A percentile compares a stretch with the other conserved stretches of the same genome.
phyloP scores from a whole-genome alignment of 2,329 filamentous ascomycete genomes.

The Monilinia fructigena region DNA sequence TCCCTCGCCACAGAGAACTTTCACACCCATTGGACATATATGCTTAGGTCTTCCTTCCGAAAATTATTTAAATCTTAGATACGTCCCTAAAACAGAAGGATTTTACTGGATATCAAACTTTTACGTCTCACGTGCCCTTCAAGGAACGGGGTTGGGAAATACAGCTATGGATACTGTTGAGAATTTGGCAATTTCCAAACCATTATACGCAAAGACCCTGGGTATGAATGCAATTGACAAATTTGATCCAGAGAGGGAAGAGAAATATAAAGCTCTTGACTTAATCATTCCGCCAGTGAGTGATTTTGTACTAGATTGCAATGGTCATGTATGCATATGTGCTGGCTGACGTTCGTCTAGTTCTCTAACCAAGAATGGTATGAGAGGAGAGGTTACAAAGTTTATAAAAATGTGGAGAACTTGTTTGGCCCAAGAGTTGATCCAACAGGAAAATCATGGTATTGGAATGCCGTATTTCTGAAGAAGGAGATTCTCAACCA shows the following conservation, averaged over 20 bases:
- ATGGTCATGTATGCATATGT: background rate
- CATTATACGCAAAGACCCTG: constrained; percentile 31
- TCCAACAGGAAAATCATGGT: constrained; percentile 28
- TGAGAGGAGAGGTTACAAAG: constrained; percentile 33
- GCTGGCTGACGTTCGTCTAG: constrained; percentile 21
- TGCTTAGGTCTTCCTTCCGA: constrained; percentile 28
- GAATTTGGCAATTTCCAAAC: constrained; percentile 28
- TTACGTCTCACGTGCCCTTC: constrained; percentile 35
- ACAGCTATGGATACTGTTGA: constrained; percentile 33
- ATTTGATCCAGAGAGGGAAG: constrained; percentile 23
- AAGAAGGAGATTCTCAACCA: constrained; percentile 27
- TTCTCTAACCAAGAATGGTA: constrained; percentile 36
- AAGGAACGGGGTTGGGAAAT: constrained; percentile 32
- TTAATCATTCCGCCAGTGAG: constrained; percentile 26
- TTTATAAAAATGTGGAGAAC: constrained; percentile 26
- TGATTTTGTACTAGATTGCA: background rate
- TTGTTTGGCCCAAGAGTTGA: constrained; percentile 26
- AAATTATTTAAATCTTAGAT: constrained; percentile 21
- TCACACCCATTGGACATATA: constrained; percentile 36
- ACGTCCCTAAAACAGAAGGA: constrained; percentile 22
- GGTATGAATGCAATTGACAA: constrained; percentile 30
- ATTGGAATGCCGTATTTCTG: constrained; percentile 30
- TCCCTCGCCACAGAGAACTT: constrained; percentile 25
- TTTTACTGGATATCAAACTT: constrained; percentile 34
- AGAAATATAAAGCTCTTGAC: constrained; percentile 26